Base-by-base conservation (phyloP, 768 basidiomycete genomes). In the Termitomyces sp. region DNA sequence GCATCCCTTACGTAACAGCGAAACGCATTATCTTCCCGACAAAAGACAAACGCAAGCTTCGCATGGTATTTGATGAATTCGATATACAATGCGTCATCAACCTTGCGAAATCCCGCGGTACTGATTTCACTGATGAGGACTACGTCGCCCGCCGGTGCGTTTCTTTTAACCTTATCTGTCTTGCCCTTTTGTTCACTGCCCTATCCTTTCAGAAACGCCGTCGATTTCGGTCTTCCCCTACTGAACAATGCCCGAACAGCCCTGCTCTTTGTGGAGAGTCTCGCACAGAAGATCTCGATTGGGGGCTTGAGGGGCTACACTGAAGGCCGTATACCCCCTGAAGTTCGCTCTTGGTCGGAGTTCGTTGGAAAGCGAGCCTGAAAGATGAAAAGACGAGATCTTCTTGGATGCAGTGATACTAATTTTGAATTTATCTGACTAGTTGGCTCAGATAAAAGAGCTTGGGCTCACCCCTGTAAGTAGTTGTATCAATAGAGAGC, bases 21-120 rank as follows among this genome's bases (percentile, higher is more conserved):
- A 90, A 93, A 77, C 87, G 88, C 58, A 98, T 99, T 66, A 85
- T 94, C 75, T 96, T 99, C 87, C 97, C 97, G 5, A 90, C 89
- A 51, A 87, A 91, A 61, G 97, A 99, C 74, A 98, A 99, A 80
- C 82, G 97, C 49, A 94, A 92, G 71, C 79, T 98, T 16, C 88
- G 92, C 36, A 88, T 94, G 69, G 96, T 96, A 13, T 95, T 92
- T 61, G 91, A 93, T 70, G 90, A 96, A 71, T 89, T 88, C 70
- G 92, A 98, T 63, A 96, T 99, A 64, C 89, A 94, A 67, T 88
- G 86, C 48, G 97, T 99, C 44, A 85, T 98, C 73, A 98, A 98
- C 75, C 80, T 99, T 52, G 88, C 96, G 11, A 84, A 87, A 66
- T 74, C 82, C 55, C 86, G 94, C 6, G 95, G 88, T 35, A 76